Evolutionary conservation across 306 rosid genomes (phyloP).

Genomic region (Malus asiatica): DNA sequence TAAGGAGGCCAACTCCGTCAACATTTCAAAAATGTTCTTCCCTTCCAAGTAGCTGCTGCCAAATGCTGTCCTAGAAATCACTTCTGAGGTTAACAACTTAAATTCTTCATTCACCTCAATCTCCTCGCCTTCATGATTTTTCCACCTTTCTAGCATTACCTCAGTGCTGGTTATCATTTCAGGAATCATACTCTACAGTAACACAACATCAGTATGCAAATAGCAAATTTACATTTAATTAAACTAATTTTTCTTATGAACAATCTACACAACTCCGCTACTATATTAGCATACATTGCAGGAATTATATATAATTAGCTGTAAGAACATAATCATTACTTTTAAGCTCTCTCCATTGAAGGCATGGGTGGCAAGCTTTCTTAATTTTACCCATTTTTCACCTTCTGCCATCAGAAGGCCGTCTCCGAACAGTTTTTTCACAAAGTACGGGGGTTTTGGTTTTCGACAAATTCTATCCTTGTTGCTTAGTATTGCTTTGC

Average conservation of each 20-base stretch:
- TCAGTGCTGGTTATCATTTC: slow-evolving; percentile 17
- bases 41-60: slow-evolving; percentile 28
- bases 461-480: slow-evolving; percentile 12
- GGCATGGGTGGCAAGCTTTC: slow-evolving; percentile 26
- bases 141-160: slow-evolving; percentile 24
- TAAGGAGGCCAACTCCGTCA: slow-evolving; percentile 7
- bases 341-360: slow-evolving; percentile 32
- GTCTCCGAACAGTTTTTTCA: slow-evolving; percentile 24
- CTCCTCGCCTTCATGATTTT: slow-evolving; percentile 14
- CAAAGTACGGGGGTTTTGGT: neutral
- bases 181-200: slow-evolving; percentile 16
- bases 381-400: slow-evolving; percentile 25
- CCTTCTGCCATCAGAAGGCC: slow-evolving; percentile 20
- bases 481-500: slow-evolving; percentile 22
- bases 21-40: slow-evolving; percentile 16
- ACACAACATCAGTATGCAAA: neutral
- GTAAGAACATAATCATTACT: neutral
- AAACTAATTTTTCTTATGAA: neutral
- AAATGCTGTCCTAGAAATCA: slow-evolving; percentile 26
- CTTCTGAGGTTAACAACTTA: slow-evolving; percentile 16
- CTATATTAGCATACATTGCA: too few relatives aligned
- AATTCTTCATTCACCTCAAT: slow-evolving; percentile 26
- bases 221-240: too few relatives aligned
- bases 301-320: too few relatives aligned
- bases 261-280: too few relatives aligned